A percentile compares a stretch with the other conserved stretches of the same genome.
phyloP scores from a whole-genome alignment of 352 stramenopile genomes.

The Achlya hypogyna region DNA sequence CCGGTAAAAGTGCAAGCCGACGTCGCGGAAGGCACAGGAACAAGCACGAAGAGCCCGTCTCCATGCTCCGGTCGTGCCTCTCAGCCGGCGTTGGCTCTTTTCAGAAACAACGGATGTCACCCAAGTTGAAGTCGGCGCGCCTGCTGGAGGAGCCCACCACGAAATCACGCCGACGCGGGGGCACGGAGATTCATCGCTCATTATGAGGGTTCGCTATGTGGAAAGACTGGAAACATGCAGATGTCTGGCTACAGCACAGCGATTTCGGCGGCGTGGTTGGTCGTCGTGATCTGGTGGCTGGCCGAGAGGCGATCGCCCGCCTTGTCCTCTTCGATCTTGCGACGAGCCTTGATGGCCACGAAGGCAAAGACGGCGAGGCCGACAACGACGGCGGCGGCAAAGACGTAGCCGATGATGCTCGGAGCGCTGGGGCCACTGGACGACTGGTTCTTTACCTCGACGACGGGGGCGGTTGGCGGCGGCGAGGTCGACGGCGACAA shows the following conservation, averaged over 20 bases:
- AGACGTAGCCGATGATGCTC: background rate
- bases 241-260: background rate
- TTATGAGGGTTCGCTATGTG: too few relatives aligned
- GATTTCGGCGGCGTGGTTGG: background rate
- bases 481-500: background rate
- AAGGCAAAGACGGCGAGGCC: background rate
- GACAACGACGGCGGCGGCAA: background rate
- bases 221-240: too few relatives aligned
- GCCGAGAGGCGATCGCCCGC: background rate
- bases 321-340: conserved; percentile 1
- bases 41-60: too few relatives aligned
- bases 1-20: too few relatives aligned
- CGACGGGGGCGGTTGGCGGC: background rate
- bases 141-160: too few relatives aligned
- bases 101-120: too few relatives aligned
- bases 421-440: background rate
- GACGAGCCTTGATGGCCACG: background rate
- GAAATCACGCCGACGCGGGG: too few relatives aligned
- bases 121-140: too few relatives aligned
- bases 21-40: too few relatives aligned
- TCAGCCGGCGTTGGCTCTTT: too few relatives aligned
- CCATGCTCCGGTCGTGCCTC: too few relatives aligned
- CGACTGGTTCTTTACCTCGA: conserved; percentile 2
- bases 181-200: too few relatives aligned
- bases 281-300: background rate